Conservation (phyloP, 352 stramenopile genomes). For the Blastocystis sp. region DNA sequence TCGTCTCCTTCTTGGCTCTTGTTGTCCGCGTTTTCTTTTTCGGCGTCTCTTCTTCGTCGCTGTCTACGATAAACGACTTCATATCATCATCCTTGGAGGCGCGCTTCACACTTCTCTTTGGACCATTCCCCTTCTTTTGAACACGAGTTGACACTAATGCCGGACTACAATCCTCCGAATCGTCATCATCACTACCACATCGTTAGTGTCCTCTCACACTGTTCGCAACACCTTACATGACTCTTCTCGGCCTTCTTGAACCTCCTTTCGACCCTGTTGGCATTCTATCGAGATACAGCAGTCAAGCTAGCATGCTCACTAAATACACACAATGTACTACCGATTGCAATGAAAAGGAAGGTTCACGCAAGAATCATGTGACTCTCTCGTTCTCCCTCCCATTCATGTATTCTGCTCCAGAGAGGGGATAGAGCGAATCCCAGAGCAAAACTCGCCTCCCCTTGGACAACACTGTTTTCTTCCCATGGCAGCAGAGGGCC, state of each 20-base stretch:
- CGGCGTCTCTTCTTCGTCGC: constrained; percentile 1
- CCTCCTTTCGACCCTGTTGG: not conserved
- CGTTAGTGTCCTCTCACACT: not conserved
- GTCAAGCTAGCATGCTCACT: too few species aligned
- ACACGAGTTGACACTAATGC: too few species aligned
- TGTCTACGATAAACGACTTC: constrained; percentile 15
- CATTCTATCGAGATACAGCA: too few species aligned
- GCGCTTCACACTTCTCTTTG: not conserved
- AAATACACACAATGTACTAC: too few species aligned
- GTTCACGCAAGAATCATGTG: too few species aligned
- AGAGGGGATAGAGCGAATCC: too few species aligned
- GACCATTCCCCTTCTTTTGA: not conserved
- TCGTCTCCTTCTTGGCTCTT: not conserved
- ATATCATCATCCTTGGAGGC: not conserved
- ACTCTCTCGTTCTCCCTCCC: too few species aligned
- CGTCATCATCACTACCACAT: constrained; percentile 1
- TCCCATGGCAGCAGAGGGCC: constrained; percentile 40
- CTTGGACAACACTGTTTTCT: constrained; percentile 7
- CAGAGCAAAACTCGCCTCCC: too few species aligned
- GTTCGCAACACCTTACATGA: not conserved
- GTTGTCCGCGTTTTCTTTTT: constrained; percentile 34
- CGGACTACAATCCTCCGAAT: too few species aligned
- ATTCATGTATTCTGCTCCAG: too few species aligned
- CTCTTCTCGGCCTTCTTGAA: not conserved
- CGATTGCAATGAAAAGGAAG: too few species aligned